phyloP scores from a whole-genome alignment of 306 rosid genomes.

The Cicer cuneatum region DNA sequence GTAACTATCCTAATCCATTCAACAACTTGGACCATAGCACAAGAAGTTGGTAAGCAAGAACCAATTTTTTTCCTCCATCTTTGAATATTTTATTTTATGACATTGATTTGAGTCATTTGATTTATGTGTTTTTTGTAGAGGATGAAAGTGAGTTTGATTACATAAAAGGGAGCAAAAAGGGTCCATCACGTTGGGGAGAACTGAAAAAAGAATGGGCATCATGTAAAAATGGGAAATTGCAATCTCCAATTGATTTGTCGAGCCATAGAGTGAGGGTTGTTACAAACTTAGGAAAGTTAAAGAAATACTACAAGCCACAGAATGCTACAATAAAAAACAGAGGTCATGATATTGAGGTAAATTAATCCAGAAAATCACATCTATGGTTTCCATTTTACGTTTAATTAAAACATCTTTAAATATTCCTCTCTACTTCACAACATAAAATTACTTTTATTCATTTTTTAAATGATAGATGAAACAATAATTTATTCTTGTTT shows the following conservation, averaged over 20 bases:
- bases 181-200: conserved; percentile 67
- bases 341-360: conserved; percentile 76
- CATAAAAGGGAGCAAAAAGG: conserved; percentile 52
- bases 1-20: conserved; percentile 35
- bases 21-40: conserved; percentile 48
- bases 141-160: conserved; percentile 68
- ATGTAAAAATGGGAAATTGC: conserved; percentile 64
- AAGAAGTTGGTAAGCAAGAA: conserved; percentile 69
- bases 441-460: too few relatives aligned
- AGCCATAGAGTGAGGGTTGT: conserved; percentile 48
- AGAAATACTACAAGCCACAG: conserved; percentile 47
- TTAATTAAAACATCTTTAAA: background rate
- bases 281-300: conserved; percentile 48
- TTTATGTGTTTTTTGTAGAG: conserved; percentile 53
- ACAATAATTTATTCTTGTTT: too few relatives aligned
- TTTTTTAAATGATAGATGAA: too few relatives aligned
- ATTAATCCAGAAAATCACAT: background rate
- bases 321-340: conserved; percentile 66
- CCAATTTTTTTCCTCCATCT: background rate
- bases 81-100: background rate
- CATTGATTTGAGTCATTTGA: background rate
- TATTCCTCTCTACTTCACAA: background rate
- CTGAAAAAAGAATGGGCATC: conserved; percentile 64
- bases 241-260: conserved; percentile 74
- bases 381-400: background rate